These are phyloP conservation scores for Lachnellula hyalina DNA, from an alignment of 2,329 filamentous ascomycete species.

Conservation along the genomic window DNA sequence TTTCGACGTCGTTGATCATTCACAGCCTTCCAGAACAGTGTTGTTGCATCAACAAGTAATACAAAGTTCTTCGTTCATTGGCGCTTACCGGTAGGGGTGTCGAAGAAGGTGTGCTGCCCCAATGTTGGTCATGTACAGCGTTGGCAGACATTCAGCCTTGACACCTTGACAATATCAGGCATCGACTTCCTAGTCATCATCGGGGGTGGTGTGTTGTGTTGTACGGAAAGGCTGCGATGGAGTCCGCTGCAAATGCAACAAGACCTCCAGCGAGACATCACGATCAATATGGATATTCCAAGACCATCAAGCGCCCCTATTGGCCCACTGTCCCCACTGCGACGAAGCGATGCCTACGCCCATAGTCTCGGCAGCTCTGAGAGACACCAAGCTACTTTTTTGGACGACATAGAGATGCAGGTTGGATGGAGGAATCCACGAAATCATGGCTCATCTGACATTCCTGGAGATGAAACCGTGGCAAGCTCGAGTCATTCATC, in stretches of 20 bases:
- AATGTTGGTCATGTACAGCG: no score
- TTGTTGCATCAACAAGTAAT: no score
- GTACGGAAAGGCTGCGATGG: neutral
- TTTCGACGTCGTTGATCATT: no score
- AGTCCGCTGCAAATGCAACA: neutral
- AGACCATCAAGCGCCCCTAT: neutral
- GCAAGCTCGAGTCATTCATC: neutral
- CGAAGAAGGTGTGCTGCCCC: no score
- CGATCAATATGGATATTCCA: neutral
- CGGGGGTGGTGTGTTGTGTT: no score
- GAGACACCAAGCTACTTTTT: neutral
- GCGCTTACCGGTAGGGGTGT: no score
- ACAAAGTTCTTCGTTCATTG: no score
- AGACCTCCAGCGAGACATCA: neutral
- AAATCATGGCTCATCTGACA: neutral
- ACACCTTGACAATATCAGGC: no score
- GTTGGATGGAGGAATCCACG: neutral
- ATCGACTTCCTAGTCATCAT: no score
- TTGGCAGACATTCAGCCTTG: no score
- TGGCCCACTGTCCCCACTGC: neutral
- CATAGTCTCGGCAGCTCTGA: neutral
- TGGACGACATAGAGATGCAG: neutral
- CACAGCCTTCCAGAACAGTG: no score
- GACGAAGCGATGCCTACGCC: neutral
- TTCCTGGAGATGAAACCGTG: neutral